These are phyloP conservation scores for Hirsutella rhossiliensis DNA, from an alignment of 2,329 filamentous ascomycete genomes.

Conservation along the genomic window DNA sequence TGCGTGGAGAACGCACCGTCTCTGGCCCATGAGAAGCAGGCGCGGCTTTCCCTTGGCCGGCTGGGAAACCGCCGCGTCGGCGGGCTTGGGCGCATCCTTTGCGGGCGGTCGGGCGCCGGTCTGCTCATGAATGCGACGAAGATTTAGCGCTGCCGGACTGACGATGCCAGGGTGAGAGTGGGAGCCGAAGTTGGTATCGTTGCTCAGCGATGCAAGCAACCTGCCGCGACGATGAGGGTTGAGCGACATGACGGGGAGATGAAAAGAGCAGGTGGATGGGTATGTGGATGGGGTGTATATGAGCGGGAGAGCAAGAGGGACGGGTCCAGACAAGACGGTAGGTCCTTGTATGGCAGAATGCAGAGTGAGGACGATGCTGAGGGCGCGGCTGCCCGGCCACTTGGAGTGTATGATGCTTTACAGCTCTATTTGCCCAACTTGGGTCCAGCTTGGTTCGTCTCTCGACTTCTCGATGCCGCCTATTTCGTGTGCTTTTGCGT, in stretches of 20 bases:
- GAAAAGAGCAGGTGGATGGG: not conserved
- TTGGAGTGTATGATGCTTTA: not conserved
- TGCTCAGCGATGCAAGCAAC: slow-evolving; percentile 10
- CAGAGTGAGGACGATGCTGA: not conserved
- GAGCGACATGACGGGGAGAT: slow-evolving; percentile 16
- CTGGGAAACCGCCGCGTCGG: slow-evolving; percentile 30
- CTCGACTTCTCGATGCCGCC: not conserved
- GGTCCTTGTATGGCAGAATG: not conserved
- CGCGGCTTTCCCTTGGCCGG: slow-evolving; percentile 62
- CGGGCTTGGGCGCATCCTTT: slow-evolving; percentile 33
- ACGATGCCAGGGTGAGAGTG: slow-evolving; percentile 21
- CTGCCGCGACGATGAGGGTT: slow-evolving; percentile 17
- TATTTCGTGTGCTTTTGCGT: not conserved
- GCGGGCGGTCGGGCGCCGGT: slow-evolving; percentile 38
- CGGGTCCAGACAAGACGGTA: not conserved
- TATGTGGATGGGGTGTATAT: not conserved
- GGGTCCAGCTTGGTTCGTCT: not conserved
- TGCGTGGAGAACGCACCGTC: slow-evolving; percentile 52
- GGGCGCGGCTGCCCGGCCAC: not conserved
- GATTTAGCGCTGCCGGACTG: slow-evolving; percentile 50
- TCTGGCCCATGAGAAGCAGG: slow-evolving; percentile 86
- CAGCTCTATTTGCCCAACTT: not conserved
- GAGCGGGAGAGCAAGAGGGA: not conserved
- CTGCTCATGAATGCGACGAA: slow-evolving; percentile 51
- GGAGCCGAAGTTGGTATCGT: slow-evolving; percentile 15